Evolutionary conservation across 208 protist genomes (phyloP), one percentile per base, ranked within the genome.

Genomic region (Wallacemonas rigidus): DNA sequence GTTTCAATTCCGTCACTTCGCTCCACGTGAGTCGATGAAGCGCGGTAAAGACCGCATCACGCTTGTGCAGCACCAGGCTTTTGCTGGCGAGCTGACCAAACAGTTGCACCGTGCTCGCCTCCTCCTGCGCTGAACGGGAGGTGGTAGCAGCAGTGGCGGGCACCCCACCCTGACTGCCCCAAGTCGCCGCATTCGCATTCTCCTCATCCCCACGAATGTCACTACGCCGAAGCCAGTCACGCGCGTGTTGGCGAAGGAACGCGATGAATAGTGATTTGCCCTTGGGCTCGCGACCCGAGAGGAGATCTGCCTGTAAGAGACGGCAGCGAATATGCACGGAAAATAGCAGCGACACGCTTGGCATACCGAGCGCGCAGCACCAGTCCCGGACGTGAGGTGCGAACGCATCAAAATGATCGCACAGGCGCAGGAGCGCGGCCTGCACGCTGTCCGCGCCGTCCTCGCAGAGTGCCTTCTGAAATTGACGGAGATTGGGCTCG

Each of bases 1-100:
- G 71, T 61, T 86, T 86, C 47, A 95, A 41, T 56, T 88, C 88
- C 3, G 51, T 73, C n/a, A 88, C 80, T 17, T 71, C 71, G 41
- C 80, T 88, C 17, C 93, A 71, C 0, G 82, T 88, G n/a, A 95
- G 80, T 9, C 79, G 86, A 64, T 95, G 83, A 40, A 95, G 74
- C 76, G 26, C 80, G 85, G 67, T 90, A 81, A 51, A 95, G 71
- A 56, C 72, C 82, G 36, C 71, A 51, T 26, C 93, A 65, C 70
- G 93, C 69, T 1, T 26, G 0, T 26, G 26, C 26, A 26, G 77
- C 56, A 68, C 92, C 85, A 38, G 48, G 62, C 40, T 67, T 5
- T 57, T 57, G 48, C 60, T 41, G 26, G 41, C 43, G 3, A 72
- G 68, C 14, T 72, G 68, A 50, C 54, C 51, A 11, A 57, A 69